Evolutionary conservation across 108 stramenopile species (phyloP).

Genomic region (Craspedostauros australis): DNA sequence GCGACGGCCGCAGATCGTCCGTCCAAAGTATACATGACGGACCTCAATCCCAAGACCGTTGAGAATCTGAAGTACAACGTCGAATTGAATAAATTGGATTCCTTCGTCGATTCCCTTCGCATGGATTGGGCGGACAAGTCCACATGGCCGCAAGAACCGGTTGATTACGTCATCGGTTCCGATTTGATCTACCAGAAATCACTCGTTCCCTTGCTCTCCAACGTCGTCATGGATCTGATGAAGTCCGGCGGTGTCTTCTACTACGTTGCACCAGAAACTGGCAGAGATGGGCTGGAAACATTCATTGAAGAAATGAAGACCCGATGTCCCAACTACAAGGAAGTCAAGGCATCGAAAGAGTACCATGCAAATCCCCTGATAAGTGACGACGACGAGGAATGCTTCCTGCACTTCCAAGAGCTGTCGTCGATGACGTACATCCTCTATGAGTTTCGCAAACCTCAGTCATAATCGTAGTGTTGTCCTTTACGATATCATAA

Average conservation of each 20-base stretch:
- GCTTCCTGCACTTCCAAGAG: constrained; percentile 80
- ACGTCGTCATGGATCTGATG: constrained; percentile 51
- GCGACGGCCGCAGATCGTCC: constrained; percentile 5
- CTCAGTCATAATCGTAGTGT: too few relatives aligned
- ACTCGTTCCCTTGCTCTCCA: constrained; percentile 65
- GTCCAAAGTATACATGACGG: constrained; percentile 49
- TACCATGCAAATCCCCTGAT: constrained; percentile 51
- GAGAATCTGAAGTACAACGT: constrained; percentile 76
- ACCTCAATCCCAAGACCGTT: constrained; percentile 69
- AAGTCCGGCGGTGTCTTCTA: constrained; percentile 31
- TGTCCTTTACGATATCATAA: too few relatives aligned
- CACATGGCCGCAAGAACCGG: constrained; percentile 65
- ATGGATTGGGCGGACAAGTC: constrained; percentile 81
- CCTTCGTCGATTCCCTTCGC: constrained; percentile 10
- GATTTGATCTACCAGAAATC: constrained; percentile 83
- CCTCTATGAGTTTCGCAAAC: constrained; percentile 78
- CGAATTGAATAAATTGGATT: constrained; percentile 38
- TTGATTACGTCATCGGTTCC: constrained; percentile 76
- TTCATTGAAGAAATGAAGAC: constrained; percentile 56
- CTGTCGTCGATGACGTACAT: constrained; percentile 52
- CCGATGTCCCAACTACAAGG: constrained; percentile 13
- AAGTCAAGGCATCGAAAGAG: constrained; percentile 32
- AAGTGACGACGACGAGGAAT: constrained; percentile 66
- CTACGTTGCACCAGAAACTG: constrained; percentile 52
- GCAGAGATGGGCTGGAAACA: constrained; percentile 51